Percentiles rank a stretch among this genome's conserved stretches.
Evolutionary conservation across 2,329 filamentous ascomycete species (phyloP).

Genomic region (Myriosclerotinia duriaeana): DNA sequence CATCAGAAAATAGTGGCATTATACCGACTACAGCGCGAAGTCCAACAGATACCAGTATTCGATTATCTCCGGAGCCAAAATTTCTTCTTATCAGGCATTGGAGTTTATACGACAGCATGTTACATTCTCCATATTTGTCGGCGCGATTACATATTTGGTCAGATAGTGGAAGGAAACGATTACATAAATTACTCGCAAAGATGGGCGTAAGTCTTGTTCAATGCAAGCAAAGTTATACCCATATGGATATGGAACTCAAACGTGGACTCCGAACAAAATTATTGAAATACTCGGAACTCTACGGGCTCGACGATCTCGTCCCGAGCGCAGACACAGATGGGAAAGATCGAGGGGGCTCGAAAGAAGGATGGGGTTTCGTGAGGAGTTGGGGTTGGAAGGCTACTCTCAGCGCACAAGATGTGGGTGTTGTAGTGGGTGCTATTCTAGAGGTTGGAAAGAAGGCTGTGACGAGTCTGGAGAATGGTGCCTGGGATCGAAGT

Average conservation of each 20-base stretch:
- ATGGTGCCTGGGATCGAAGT: slow-evolving; percentile 38
- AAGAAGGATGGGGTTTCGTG: slow-evolving; percentile 96
- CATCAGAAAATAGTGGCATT: slow-evolving; percentile 70
- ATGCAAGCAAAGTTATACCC: slow-evolving; percentile 92
- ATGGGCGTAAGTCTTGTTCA: slow-evolving; percentile 96
- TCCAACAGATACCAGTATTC: slow-evolving; percentile 88
- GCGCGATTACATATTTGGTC: slow-evolving; percentile 93
- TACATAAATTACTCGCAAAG: slow-evolving; percentile 93
- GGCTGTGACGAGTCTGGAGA: slow-evolving; percentile 35
- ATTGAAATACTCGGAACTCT: slow-evolving; percentile 86
- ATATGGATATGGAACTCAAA: slow-evolving; percentile 98
- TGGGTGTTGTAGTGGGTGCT: slow-evolving; percentile 87
- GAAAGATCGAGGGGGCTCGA: slow-evolving; percentile 66
- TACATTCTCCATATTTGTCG: slow-evolving; percentile 93
- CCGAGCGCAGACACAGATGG: slow-evolving; percentile 73
- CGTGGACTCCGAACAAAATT: slow-evolving; percentile 80
- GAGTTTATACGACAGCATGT: slow-evolving; percentile 98
- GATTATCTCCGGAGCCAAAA: slow-evolving; percentile 87
- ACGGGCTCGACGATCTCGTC: slow-evolving; percentile 91
- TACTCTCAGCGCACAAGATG: slow-evolving; percentile 87
- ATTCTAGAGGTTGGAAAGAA: slow-evolving; percentile 84
- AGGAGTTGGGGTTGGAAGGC: slow-evolving; percentile 97
- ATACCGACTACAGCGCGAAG: slow-evolving; percentile 86
- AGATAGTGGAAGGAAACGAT: slow-evolving; percentile 78
- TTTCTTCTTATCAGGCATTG: slow-evolving; percentile 93